phyloP scores from a whole-genome alignment of 768 basidiomycete genomes.

The Termitomyces sp. region DNA sequence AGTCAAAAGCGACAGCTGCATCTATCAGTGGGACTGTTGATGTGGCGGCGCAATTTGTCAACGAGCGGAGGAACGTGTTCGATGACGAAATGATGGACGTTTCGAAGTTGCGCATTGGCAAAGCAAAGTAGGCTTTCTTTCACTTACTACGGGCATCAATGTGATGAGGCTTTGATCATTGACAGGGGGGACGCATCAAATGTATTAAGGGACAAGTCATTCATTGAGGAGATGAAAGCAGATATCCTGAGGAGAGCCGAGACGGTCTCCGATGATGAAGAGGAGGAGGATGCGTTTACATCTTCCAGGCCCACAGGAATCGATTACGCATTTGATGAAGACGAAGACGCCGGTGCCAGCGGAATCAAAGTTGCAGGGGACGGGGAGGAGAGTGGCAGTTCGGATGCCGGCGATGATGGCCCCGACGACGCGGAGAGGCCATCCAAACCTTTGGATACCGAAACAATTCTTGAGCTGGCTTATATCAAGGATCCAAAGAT shows the following conservation, averaged over 20 bases:
- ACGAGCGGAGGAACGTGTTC: constrained; percentile 67
- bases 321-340: constrained; percentile 29
- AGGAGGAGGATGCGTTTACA: constrained; percentile 25
- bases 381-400: constrained; percentile 40
- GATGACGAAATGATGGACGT: constrained; percentile 70
- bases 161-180: neutral
- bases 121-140: constrained; percentile 32
- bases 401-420: constrained; percentile 27
- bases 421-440: constrained; percentile 23
- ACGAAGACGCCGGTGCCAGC: constrained; percentile 47
- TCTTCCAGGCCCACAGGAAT: constrained; percentile 22
- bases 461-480: constrained; percentile 69
- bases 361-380: constrained; percentile 52
- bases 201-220: constrained; percentile 49
- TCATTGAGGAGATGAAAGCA: constrained; percentile 74
- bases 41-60: constrained; percentile 15
- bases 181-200: constrained; percentile 39
- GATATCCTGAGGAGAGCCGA: constrained; percentile 78
- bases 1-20: constrained; percentile 5
- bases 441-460: constrained; percentile 27
- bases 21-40: constrained; percentile 1
- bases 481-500: constrained; percentile 71
- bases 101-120: constrained; percentile 54
- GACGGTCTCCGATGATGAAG: constrained; percentile 58
- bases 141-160: neutral